Conservation (phyloP, 345 rosid genomes). For the Pelargonium nanum region DNA sequence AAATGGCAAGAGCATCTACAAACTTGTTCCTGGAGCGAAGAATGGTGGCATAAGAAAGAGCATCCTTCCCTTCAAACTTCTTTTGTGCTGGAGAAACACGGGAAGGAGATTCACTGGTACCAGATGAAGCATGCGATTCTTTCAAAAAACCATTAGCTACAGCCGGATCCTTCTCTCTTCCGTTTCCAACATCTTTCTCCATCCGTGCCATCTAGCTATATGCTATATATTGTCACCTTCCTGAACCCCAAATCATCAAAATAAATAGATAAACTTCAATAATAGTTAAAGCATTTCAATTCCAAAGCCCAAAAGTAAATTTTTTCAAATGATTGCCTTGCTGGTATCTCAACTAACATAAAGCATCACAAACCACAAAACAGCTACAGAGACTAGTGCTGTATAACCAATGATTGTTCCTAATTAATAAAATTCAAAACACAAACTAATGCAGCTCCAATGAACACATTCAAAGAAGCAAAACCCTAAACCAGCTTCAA, state of each 20-base stretch:
- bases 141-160: slow-evolving; percentile 61
- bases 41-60: slow-evolving; percentile 74
- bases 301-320: background rate
- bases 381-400: background rate
- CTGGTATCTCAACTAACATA: background rate
- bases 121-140: slow-evolving; percentile 40
- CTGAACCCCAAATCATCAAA: slow-evolving; percentile 9
- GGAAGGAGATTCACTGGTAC: slow-evolving; percentile 26
- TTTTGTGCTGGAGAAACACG: slow-evolving; percentile 26
- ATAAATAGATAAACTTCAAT: background rate
- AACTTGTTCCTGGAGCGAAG: slow-evolving; percentile 94
- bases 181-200: slow-evolving; percentile 43
- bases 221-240: slow-evolving; percentile 13
- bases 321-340: too few relatives aligned
- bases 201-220: slow-evolving; percentile 43
- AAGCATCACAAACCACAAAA: background rate
- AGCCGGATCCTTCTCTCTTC: slow-evolving; percentile 33
- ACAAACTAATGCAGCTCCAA: too few relatives aligned
- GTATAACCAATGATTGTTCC: background rate
- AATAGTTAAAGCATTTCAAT: background rate
- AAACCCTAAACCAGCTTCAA: background rate
- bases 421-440: too few relatives aligned
- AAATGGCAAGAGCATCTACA: slow-evolving; percentile 71
- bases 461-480: background rate
- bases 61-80: slow-evolving; percentile 52